These are phyloP conservation scores for Penicillium samsonianum DNA, from an alignment of 495 filamentous ascomycete genomes.

Conservation along the genomic window DNA sequence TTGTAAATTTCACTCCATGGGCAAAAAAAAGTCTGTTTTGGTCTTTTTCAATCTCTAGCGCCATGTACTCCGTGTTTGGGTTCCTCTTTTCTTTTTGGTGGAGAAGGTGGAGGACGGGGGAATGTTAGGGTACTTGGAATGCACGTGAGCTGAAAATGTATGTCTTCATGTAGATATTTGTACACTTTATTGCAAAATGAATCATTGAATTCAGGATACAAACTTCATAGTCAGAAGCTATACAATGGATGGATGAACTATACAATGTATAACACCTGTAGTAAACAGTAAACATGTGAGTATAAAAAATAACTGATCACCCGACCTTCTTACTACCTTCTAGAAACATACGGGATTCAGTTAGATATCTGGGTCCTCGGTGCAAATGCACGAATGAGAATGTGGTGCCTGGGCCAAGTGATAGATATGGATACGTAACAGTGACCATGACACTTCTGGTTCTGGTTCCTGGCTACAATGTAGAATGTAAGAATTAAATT, in stretches of 20 bases:
- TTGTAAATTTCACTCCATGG: constrained; percentile 34
- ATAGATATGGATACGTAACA: constrained; percentile 1
- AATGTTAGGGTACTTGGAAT: neutral
- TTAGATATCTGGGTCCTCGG: constrained; percentile 18
- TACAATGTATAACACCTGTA: neutral
- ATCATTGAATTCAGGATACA: neutral
- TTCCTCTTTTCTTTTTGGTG: constrained; percentile 17
- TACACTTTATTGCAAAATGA: too few species aligned
- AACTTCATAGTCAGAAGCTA: neutral
- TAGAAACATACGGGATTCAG: constrained; percentile 31
- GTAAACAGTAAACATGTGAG: neutral
- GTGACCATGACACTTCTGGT: constrained; percentile 6
- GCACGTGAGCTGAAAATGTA: constrained; percentile 12
- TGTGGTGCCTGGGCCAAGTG: constrained; percentile 19
- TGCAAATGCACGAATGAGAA: constrained; percentile 23
- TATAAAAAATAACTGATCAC: constrained; percentile 5
- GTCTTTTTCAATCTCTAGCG: constrained; percentile 5
- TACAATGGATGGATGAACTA: neutral
- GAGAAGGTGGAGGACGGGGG: constrained; percentile 27
- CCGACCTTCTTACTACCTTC: constrained; percentile 30
- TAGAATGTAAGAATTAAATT: neutral
- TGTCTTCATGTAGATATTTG: neutral
- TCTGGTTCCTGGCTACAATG: neutral
- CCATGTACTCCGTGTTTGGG: constrained; percentile 22
- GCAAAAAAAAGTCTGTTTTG: constrained; percentile 6